Percentiles rank a stretch among this genome's conserved stretches.
Evolutionary conservation across 768 basidiomycete genomes (phyloP).

Genomic region (Mrakia frigida): DNA sequence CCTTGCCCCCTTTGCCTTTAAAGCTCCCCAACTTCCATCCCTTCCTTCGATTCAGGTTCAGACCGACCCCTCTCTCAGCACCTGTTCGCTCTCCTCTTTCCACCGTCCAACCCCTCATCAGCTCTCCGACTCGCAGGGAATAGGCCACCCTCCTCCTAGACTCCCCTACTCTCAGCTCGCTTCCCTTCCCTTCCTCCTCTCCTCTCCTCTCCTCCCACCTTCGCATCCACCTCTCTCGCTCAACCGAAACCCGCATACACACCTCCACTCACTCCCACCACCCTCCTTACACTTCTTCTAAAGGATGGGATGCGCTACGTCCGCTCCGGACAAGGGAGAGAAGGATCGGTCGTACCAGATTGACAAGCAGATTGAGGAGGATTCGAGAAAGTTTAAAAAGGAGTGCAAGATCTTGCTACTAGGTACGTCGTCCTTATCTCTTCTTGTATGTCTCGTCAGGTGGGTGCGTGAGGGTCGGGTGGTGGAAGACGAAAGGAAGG

Average conservation of each 20-base stretch:
- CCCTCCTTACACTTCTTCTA: not conserved
- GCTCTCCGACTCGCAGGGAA: not conserved
- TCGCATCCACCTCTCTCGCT: not conserved
- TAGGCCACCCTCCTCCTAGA: no score
- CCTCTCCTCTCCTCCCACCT: not conserved
- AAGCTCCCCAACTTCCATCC: no score
- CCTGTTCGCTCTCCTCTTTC: no score
- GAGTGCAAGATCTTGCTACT: constrained; percentile 90
- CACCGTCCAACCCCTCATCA: not conserved
- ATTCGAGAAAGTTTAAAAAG: constrained; percentile 68
- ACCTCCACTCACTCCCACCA: not conserved
- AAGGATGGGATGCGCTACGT: constrained; percentile 27
- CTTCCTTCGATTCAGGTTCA: not conserved
- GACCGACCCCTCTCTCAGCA: no score
- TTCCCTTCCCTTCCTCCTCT: no score
- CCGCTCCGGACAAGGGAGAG: constrained; percentile 33
- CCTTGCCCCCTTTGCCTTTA: no score
- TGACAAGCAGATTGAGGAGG: constrained; percentile 80
- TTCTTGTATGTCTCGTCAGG: not conserved
- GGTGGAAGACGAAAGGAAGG: no score
- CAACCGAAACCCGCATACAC: not conserved
- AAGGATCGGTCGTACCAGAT: constrained; percentile 51
- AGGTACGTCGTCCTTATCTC: constrained; percentile 52
- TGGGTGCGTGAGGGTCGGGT: no score
- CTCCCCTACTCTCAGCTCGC: no score